phyloP scores from a whole-genome alignment of 2,329 filamentous ascomycete species.

The Pseudogymnoascus sp. region DNA sequence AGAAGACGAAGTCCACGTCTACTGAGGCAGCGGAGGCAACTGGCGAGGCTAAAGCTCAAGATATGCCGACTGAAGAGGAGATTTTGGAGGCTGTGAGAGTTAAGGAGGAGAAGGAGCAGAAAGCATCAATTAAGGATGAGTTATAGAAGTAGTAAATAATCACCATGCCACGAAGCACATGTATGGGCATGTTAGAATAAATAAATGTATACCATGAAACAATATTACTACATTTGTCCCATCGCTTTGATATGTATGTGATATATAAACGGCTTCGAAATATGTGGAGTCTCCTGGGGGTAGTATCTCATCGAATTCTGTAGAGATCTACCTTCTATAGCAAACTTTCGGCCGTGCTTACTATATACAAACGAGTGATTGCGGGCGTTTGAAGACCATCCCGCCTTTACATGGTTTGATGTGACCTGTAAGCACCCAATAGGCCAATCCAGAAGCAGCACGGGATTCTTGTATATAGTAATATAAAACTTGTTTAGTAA shows the following conservation, averaged over 20 bases:
- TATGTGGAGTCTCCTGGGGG: no score
- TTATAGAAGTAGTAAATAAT: conserved; percentile 10
- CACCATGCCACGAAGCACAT: not conserved
- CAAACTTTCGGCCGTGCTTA: no score
- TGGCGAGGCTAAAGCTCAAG: conserved; percentile 36
- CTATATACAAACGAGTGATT: no score
- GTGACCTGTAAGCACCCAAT: not conserved
- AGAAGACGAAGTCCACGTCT: conserved; percentile 24
- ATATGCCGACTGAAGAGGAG: conserved; percentile 39
- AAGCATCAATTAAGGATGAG: not conserved
- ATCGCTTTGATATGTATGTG: not conserved
- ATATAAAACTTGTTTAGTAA: no score
- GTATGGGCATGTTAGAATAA: not conserved
- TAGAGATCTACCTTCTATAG: no score
- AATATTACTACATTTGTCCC: not conserved
- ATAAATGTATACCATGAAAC: conserved; percentile 8
- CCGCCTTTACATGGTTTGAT: no score
- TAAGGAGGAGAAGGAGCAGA: conserved; percentile 17
- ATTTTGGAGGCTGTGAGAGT: conserved; percentile 48
- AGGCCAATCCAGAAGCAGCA: no score
- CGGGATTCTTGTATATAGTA: no score
- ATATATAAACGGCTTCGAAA: not conserved
- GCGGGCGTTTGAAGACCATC: no score
- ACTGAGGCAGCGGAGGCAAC: conserved; percentile 31
- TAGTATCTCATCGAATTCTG: no score